phyloP scores from a whole-genome alignment of 129 eudicot genomes.

The Chrysanthemum makinoi region DNA sequence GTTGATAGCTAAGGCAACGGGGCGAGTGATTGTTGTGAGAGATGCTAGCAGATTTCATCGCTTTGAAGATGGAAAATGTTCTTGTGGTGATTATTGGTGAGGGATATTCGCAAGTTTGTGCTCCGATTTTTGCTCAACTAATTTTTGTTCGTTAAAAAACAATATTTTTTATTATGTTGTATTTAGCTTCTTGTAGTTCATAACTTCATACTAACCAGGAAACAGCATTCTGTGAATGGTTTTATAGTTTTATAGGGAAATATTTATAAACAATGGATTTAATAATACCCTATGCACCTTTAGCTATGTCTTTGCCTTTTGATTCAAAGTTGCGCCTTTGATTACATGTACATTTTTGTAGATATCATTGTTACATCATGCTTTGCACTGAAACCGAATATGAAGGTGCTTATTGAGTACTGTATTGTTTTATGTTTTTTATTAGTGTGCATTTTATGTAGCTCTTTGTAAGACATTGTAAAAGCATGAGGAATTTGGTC shows the following conservation, averaged over 20 bases:
- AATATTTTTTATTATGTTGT: slow-evolving; percentile 2
- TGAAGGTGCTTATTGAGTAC: slow-evolving; percentile 5
- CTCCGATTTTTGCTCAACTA: background rate
- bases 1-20: slow-evolving; percentile 50
- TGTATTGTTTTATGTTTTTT: background rate
- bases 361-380: slow-evolving; percentile 12
- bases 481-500: slow-evolving; percentile 25
- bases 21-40: slow-evolving; percentile 61
- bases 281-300: background rate
- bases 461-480: slow-evolving; percentile 4
- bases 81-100: slow-evolving; percentile 98
- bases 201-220: slow-evolving; percentile 12
- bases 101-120: slow-evolving; percentile 16
- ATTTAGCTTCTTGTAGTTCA: slow-evolving; percentile 7
- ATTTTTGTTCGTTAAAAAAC: background rate
- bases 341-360: background rate
- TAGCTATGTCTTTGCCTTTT: background rate
- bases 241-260: background rate
- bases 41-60: slow-evolving; percentile 89
- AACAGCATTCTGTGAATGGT: slow-evolving; percentile 8
- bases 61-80: slow-evolving; percentile 62
- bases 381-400: background rate
- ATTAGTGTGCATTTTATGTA: background rate
- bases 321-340: background rate
- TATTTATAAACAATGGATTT: background rate